Conservation (phyloP, 1,139 yeast species). For the Hyphopichia wangnamkhiaoensis region DNA sequence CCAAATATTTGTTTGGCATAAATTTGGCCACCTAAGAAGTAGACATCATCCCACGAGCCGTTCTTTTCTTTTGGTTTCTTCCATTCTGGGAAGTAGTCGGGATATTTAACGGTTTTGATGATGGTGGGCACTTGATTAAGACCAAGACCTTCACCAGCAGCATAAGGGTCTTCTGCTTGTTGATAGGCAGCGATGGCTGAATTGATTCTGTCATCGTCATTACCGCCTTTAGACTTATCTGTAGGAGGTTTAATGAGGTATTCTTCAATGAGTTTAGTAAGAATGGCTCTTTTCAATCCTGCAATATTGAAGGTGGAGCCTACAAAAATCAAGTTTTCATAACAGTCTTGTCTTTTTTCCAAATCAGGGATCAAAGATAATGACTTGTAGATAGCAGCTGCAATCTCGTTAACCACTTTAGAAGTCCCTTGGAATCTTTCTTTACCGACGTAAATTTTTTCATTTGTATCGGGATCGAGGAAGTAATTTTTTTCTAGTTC, state of each 20-base stretch:
- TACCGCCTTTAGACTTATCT: slow-evolving; percentile 29
- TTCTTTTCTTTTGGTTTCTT: slow-evolving; percentile 64
- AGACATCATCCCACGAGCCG: slow-evolving; percentile 66
- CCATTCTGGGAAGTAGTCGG: slow-evolving; percentile 97
- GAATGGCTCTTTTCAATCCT: slow-evolving; percentile 74
- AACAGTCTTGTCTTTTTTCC: slow-evolving; percentile 77
- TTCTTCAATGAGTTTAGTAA: slow-evolving; percentile 59
- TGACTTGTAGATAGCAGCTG: slow-evolving; percentile 54
- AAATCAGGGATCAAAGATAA: slow-evolving; percentile 62
- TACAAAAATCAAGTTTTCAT: slow-evolving; percentile 77
- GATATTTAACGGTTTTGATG: slow-evolving; percentile 67
- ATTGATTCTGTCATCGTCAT: slow-evolving; percentile 33
- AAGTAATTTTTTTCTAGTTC: slow-evolving; percentile 70
- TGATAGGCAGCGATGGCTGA: slow-evolving; percentile 48
- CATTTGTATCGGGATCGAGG: slow-evolving; percentile 54
- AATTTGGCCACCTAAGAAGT: slow-evolving; percentile 85
- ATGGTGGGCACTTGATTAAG: slow-evolving; percentile 73
- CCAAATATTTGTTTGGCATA: slow-evolving; percentile 83
- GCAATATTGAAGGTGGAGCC: slow-evolving; percentile 76
- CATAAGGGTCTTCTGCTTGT: slow-evolving; percentile 40
- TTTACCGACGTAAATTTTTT: slow-evolving; percentile 66
- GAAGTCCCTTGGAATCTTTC: slow-evolving; percentile 84
- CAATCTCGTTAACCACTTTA: slow-evolving; percentile 54
- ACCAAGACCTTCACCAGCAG: slow-evolving; percentile 16
- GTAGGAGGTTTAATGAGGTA: slow-evolving; percentile 48